These are phyloP conservation scores for Begonia fuchsioides DNA, from an alignment of 306 rosid species.

Conservation along the genomic window DNA sequence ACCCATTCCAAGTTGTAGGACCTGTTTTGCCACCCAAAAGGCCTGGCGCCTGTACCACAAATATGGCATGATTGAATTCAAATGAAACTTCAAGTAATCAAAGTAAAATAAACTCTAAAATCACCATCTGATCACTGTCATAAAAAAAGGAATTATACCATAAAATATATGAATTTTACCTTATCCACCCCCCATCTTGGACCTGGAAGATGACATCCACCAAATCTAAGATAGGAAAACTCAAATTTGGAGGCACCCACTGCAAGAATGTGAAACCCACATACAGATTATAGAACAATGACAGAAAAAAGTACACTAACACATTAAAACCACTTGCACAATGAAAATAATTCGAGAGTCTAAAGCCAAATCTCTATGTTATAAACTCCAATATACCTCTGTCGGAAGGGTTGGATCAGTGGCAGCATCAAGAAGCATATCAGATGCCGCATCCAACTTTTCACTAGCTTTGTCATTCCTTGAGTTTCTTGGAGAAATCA, in stretches of 20 bases:
- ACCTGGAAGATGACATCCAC: constrained; percentile 91
- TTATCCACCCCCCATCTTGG: constrained; percentile 99
- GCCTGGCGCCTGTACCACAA: constrained; percentile 57
- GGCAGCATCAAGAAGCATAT: constrained; percentile 42
- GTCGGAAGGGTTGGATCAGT: constrained; percentile 55
- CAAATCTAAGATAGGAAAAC: constrained; percentile 71
- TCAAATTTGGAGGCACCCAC: constrained; percentile 99
- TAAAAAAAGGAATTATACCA: neutral
- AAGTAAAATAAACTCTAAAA: too few species aligned
- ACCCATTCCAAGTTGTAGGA: constrained; percentile 96
- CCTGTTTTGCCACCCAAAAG: constrained; percentile 96
- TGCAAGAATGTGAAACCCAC: constrained; percentile 21
- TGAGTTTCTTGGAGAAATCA: constrained; percentile 25
- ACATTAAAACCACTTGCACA: neutral
- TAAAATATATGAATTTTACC: constrained; percentile 31
- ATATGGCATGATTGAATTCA: too few species aligned
- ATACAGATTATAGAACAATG: constrained; percentile 11
- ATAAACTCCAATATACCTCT: constrained; percentile 37
- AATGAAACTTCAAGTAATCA: too few species aligned
- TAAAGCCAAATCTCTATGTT: neutral
- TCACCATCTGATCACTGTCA: too few species aligned
- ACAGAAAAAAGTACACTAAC: neutral
- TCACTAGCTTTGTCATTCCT: constrained; percentile 31
- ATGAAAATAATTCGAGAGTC: constrained; percentile 1
- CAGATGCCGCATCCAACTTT: constrained; percentile 22